A percentile compares a stretch with the other conserved stretches of the same genome.
These are phyloP conservation scores for Piper longum DNA, from an alignment of 164 flowering plant species.

Conservation along the genomic window DNA sequence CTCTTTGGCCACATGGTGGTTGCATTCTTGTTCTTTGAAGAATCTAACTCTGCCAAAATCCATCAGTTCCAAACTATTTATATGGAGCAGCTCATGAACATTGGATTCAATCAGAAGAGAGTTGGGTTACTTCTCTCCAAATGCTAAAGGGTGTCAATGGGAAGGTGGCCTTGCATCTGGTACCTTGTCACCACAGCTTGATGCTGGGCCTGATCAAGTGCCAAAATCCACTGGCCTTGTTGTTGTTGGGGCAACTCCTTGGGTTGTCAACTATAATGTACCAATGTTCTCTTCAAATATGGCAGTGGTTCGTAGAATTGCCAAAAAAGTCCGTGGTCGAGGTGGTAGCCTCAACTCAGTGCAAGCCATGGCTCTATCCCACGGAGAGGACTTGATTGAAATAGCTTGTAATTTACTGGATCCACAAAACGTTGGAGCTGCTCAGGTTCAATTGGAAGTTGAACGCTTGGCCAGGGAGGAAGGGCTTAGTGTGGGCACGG, in stretches of 20 bases:
- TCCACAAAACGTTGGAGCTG: slow-evolving; percentile 56
- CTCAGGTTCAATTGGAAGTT: slow-evolving; percentile 42
- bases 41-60: background rate
- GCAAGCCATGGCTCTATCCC: slow-evolving; percentile 56
- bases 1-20: background rate
- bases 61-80: slow-evolving; percentile 60
- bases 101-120: slow-evolving; percentile 50
- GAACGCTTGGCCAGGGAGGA: slow-evolving; percentile 50
- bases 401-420: slow-evolving; percentile 65
- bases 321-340: slow-evolving; percentile 53
- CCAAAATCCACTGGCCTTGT: slow-evolving; percentile 35
- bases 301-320: slow-evolving; percentile 32
- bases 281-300: slow-evolving; percentile 51
- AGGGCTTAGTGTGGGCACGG: slow-evolving; percentile 55
- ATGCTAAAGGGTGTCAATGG: slow-evolving; percentile 50
- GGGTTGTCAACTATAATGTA: slow-evolving; percentile 54
- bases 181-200: slow-evolving; percentile 31
- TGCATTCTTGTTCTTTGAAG: background rate
- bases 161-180: slow-evolving; percentile 41
- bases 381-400: slow-evolving; percentile 54
- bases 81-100: slow-evolving; percentile 59
- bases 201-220: slow-evolving; percentile 40
- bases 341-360: slow-evolving; percentile 78
- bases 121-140: slow-evolving; percentile 54
- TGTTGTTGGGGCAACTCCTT: slow-evolving; percentile 51